A percentile compares a stretch with the other conserved stretches of the same genome.
Conservation (phyloP, 805 yeast genomes). For the Maudiozyma pseudohumilis region DNA sequence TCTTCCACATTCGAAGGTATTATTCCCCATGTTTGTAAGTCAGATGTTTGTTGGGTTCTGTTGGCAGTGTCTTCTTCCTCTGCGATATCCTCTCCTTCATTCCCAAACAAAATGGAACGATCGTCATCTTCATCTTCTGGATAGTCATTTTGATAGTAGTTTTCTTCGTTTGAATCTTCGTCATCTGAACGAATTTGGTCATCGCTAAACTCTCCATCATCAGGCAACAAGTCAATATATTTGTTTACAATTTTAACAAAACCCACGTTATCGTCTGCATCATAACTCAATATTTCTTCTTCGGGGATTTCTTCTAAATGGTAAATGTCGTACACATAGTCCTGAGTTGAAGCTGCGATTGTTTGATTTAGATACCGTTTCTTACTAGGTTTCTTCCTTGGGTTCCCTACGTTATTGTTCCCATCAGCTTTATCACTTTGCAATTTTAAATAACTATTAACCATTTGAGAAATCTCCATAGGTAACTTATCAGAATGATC, state of each 20-base stretch:
- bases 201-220: conserved; percentile 33
- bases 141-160: conserved; percentile 83
- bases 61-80: conserved; percentile 23
- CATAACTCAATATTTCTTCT: conserved; percentile 31
- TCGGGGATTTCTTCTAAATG: conserved; percentile 55
- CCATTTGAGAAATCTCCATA: conserved; percentile 65
- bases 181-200: conserved; percentile 47
- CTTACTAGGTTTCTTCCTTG: conserved; percentile 20
- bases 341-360: conserved; percentile 32
- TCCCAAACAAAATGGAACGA: conserved; percentile 30
- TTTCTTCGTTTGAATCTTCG: conserved; percentile 86
- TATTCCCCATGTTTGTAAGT: conserved; percentile 1
- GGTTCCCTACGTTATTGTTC: conserved; percentile 6
- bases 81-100: conserved; percentile 31
- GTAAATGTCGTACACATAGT: conserved; percentile 89
- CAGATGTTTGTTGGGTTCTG: background rate
- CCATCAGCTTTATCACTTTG: conserved; percentile 24
- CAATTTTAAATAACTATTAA: conserved; percentile 45
- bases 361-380: conserved; percentile 14
- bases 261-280: conserved; percentile 29
- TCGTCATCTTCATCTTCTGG: conserved; percentile 87
- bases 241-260: conserved; percentile 36
- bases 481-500: conserved; percentile 33
- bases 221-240: conserved; percentile 28
- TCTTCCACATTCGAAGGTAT: conserved; percentile 2